Percentiles rank a stretch among this genome's conserved stretches.
These are phyloP conservation scores for Phyllosticta capitalensis DNA, from an alignment of 2,329 filamentous ascomycete genomes.

Conservation along the genomic window DNA sequence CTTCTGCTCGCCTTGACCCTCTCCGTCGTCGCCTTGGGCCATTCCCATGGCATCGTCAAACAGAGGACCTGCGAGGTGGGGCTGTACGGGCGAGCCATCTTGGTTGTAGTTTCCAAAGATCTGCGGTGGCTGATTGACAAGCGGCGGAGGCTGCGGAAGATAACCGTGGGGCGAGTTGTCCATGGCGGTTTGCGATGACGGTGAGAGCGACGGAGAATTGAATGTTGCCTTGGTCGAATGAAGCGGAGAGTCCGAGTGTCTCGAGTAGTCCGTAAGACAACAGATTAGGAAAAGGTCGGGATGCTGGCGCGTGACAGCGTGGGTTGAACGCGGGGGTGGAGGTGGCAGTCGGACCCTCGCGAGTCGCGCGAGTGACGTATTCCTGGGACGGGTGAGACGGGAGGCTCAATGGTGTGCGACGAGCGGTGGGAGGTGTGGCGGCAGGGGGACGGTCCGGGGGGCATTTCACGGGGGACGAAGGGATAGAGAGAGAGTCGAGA, in stretches of 20 bases:
- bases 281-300: background rate
- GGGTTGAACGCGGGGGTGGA: background rate
- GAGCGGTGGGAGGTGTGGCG: background rate
- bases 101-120: slow-evolving; percentile 30
- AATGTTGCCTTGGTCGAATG: background rate
- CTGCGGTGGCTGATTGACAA: slow-evolving; percentile 31
- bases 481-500: background rate
- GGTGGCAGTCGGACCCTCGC: background rate
- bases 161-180: slow-evolving; percentile 17
- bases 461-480: background rate
- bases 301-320: background rate
- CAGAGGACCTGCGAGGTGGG: slow-evolving; percentile 21
- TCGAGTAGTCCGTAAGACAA: background rate
- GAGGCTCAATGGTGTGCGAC: background rate
- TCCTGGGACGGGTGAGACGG: background rate
- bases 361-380: background rate
- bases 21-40: slow-evolving; percentile 36
- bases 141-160: slow-evolving; percentile 23
- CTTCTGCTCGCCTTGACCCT: slow-evolving; percentile 59
- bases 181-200: slow-evolving; percentile 19
- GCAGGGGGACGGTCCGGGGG: background rate
- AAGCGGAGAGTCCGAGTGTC: background rate
- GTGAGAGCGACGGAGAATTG: background rate
- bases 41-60: slow-evolving; percentile 32
- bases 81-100: slow-evolving; percentile 28